Evolutionary conservation across 1,284 basidiomycete species (phyloP), one percentile per base, ranked within the genome.

Genomic region (Pulchroboletus neoregius): DNA sequence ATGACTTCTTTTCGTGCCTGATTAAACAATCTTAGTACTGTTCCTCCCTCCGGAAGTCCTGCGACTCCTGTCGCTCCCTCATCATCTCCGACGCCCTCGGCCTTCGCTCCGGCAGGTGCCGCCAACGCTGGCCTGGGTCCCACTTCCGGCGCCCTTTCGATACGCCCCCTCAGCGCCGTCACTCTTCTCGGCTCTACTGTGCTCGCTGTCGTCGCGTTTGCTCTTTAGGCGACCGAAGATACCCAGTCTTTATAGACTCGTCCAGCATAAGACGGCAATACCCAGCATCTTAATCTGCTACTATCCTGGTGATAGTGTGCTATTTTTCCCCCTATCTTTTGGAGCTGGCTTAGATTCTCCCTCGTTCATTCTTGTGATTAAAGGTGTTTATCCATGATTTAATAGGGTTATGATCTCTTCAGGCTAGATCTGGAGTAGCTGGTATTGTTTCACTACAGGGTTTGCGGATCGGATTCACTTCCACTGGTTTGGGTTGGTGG

Each of bases 81-180:
- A 46, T 24, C 30, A n/a, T 23, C 40, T 24, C 51, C 51, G 30
- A 47, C 58, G 6, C 12, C 51, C 24, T 56, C 55, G 4, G 40
- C 52, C 26, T 56, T 58, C 13, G 49, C 59, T 18, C 66, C 72
- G 23, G 70, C 76, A 33, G 75, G 75, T 54, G 79, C 77, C 22
- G 80, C 76, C 37, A 80, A 79, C 48, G 74, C 75, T 12, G 83
- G 79, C 24, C 45, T 68, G 40, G 63, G 62, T 53, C 66, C 70
- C 31, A 12, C 24, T 2, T 59, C 61, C 8, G 54, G 65, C 11
- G 51, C 60, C 20, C 30, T 59, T 20, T 51, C 55, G 7, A 51
- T 27, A 20, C 51, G 39, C 12, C 57, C 52, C 6, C 33, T 64
- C 33, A 36, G 45, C 20, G 34, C 37, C 20, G 10, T 54, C 13